A percentile compares a stretch with the other conserved stretches of the same genome.
phyloP scores from a whole-genome alignment of 208 protist species.

The Trypanosoma boissoni region DNA sequence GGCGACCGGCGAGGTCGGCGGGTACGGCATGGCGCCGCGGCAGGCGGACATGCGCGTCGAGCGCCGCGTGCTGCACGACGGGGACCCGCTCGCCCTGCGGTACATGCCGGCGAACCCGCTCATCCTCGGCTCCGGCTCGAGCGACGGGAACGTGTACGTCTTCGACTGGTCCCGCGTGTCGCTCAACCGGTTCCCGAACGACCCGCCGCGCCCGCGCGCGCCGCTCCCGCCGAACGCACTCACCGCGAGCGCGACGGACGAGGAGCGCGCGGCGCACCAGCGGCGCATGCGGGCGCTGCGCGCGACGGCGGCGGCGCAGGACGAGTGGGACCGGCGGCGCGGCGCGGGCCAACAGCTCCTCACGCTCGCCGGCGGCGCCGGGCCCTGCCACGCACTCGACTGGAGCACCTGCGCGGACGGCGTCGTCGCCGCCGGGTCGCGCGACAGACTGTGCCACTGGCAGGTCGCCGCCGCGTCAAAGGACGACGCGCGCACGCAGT shows the following conservation, averaged over 20 bases:
- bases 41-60: conserved; percentile 63
- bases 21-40: conserved; percentile 83
- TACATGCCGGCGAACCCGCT: conserved; percentile 89
- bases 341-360: conserved; percentile 86
- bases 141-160: conserved; percentile 78
- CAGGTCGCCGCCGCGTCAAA: conserved; percentile 71
- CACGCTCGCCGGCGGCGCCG: conserved; percentile 48
- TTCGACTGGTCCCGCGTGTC: conserved; percentile 90
- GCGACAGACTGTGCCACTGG: conserved; percentile 63
- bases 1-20: conserved; percentile 88
- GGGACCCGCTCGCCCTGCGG: conserved; percentile 75
- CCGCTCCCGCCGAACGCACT: conserved; percentile 88
- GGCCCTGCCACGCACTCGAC: conserved; percentile 62
- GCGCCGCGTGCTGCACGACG: conserved; percentile 83
- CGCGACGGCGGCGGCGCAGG: conserved; percentile 71
- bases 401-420: conserved; percentile 74
- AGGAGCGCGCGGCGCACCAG: conserved; percentile 75
- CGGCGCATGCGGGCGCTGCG: conserved; percentile 76
- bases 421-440: conserved; percentile 55
- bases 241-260: conserved; percentile 57
- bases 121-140: conserved; percentile 71
- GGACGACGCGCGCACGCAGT: conserved; percentile 49
- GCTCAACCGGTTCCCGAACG: conserved; percentile 84
- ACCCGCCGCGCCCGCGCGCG: conserved; percentile 79
- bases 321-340: conserved; percentile 74